These are phyloP conservation scores for Hemisphaericaspora xylofermentans DNA, from an alignment of 1,139 yeast species.

Conservation along the genomic window DNA sequence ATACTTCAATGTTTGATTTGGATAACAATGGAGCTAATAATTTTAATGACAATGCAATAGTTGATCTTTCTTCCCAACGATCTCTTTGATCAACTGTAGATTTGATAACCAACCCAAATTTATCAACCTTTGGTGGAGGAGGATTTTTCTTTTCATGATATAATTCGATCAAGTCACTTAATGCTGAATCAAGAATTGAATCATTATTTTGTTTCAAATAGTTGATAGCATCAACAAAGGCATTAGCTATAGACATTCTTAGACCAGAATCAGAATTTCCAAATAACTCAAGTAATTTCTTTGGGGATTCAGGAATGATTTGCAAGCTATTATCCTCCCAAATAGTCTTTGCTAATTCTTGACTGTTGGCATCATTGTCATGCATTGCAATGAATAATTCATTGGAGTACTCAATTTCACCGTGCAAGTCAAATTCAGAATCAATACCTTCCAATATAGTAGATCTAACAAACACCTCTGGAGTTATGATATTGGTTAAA, in stretches of 20 bases:
- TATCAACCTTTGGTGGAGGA: constrained; percentile 73
- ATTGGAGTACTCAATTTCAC: constrained; percentile 51
- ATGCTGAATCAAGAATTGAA: constrained; percentile 27
- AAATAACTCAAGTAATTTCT: constrained; percentile 49
- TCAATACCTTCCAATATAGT: constrained; percentile 83
- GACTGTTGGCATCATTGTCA: constrained; percentile 65
- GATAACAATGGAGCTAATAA: constrained; percentile 53
- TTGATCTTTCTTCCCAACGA: constrained; percentile 82
- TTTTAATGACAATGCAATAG: constrained; percentile 69
- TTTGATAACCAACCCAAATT: constrained; percentile 74
- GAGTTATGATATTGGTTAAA: constrained; percentile 56
- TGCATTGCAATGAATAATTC: constrained; percentile 80
- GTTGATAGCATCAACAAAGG: constrained; percentile 39
- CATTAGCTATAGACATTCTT: constrained; percentile 62
- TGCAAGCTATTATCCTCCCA: constrained; percentile 76
- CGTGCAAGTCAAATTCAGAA: constrained; percentile 77
- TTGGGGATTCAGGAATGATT: constrained; percentile 44
- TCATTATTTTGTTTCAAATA: constrained; percentile 22
- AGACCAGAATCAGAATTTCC: constrained; percentile 59
- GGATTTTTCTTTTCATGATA: constrained; percentile 68
- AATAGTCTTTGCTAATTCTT: constrained; percentile 71
- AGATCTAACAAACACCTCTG: constrained; percentile 70
- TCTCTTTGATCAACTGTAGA: constrained; percentile 62
- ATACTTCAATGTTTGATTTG: constrained; percentile 38
- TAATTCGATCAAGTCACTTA: constrained; percentile 49